phyloP scores from a whole-genome alignment of 352 stramenopile genomes.

The Pythium aphanidermatum region DNA sequence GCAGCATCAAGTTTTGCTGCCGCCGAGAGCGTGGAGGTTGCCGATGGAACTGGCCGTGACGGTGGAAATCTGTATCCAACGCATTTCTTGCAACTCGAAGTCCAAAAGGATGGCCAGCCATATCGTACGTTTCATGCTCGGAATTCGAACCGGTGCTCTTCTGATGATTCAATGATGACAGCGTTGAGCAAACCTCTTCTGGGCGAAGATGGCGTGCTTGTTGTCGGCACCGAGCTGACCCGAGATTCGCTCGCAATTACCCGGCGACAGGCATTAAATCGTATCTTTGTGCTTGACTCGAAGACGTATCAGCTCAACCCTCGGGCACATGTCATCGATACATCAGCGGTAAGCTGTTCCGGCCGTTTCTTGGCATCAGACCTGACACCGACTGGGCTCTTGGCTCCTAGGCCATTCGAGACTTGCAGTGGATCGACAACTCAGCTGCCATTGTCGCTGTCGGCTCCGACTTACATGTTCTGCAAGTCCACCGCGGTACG shows the following conservation, averaged over 20 bases:
- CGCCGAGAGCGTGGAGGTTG: too few species aligned
- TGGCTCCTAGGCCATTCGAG: constrained; percentile 49
- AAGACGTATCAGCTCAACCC: constrained; percentile 17
- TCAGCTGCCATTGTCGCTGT: constrained; percentile 49
- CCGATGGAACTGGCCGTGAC: too few species aligned
- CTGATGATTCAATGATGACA: constrained; percentile 17
- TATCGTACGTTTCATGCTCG: constrained; percentile 10
- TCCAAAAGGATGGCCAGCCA: constrained; percentile 7
- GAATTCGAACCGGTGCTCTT: neutral
- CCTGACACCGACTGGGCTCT: too few species aligned
- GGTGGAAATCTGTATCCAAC: too few species aligned
- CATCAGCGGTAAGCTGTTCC: constrained; percentile 30
- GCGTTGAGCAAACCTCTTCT: constrained; percentile 71
- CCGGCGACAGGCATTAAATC: constrained; percentile 18
- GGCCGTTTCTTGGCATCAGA: neutral
- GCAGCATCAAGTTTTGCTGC: too few species aligned
- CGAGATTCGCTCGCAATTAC: neutral
- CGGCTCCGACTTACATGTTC: constrained; percentile 64
- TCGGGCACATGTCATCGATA: constrained; percentile 24
- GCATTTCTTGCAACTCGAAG: constrained; percentile 6
- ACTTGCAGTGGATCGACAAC: constrained; percentile 57
- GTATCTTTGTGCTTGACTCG: constrained; percentile 63
- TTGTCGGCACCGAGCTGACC: constrained; percentile 57
- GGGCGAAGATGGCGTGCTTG: constrained; percentile 60
- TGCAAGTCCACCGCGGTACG: constrained; percentile 27